Base-by-base conservation (phyloP, 805 yeast species). In the Wilhelminamyces savonicus region DNA sequence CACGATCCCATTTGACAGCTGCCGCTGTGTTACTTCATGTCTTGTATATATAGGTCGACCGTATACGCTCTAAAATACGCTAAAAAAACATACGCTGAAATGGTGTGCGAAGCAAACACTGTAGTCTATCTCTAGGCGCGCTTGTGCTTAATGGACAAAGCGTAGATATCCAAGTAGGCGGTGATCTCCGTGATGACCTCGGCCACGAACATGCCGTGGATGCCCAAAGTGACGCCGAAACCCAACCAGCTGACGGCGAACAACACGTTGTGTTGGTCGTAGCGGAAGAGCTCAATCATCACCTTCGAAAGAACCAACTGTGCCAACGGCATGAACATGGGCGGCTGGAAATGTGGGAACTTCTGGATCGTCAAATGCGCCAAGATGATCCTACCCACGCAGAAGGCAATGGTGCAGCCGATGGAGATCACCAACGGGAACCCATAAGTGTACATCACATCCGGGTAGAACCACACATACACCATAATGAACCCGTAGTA, bases 321-420 rank as follows among this genome's bases (percentile, higher is more conserved):
- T 14, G 56, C 38, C 16, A 63, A 4, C 43, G 96, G 82, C 35
- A 85, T 65, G 21, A 74, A 66, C 65, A 77, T 74, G 25, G 94
- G 83, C 18, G 82, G 66, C 29, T 85, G 82, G 40, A 71, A 45
- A 50, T 65, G 58, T 27, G 97, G 97, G 66, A 83, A 87, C 10
- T 62, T 57, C 53, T 83, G 94, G 29, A 71, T 59, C 1, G 96
- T 84, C 42, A 90, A 72, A 54, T 88, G 97, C 2, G 85, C 88
- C 33, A 81, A 66, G 46, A 88, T 88, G 39, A 88, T 85, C 50
- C 92, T 74, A 4, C 97, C 97, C n/a, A 90, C 97, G 3, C 76
- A 66, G 47, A 83, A 81, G 1, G 97, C 95, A 41, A 82, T 59
- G 1, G 82, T 71, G 29, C 81, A 66, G 1, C 94, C 94, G 46